Evolutionary conservation across 768 basidiomycete genomes (phyloP), one percentile per base, ranked within the genome.

Genomic region (Macrolepiota albuminosa): DNA sequence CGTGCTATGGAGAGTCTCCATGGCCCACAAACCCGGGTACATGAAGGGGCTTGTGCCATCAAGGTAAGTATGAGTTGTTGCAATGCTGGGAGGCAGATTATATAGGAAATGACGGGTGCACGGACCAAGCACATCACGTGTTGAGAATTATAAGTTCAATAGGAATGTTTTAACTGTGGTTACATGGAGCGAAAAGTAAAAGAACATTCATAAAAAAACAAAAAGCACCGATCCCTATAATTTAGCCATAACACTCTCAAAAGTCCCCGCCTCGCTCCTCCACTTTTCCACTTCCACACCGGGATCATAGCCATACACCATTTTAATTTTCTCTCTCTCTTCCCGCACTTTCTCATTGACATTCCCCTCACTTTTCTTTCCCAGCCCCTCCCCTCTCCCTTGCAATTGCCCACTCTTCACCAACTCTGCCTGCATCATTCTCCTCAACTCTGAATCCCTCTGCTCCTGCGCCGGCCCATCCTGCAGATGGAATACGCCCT

Each of bases 1-100:
- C 84, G 81, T 85, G 83, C 84, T 84, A 85, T 85, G 84, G 74
- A 80, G 78, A 73, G 68, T 76, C 72, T 77, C 80, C 71, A 78
- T 71, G 69, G 77, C 81, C 84, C 82, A 81, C 74, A 83, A 75
- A 72, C 80, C 81, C 81, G 62, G 77, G 67, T 76, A 78, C 58
- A 0, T 82, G 82, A 84, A 83, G 74, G 80, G 71, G 75, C 74
- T 66, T 76, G 72, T 81, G 80, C 29, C 29, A 29, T 29, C 29
- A 29, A 29, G 29, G 29, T 29, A 29, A 29, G 29, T 83, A 82
- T 82, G 79, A 79, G 51, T 49, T 73, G 48, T 13, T 10, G 1
- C 2, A 9, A 37, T 2, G 9, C 0, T 9, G 9, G 10, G 36
- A 37, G 36, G 8, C 10, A 3, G 36, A 3, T 10, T 37, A 37